Conservation (phyloP, 306 rosid genomes). For the Malus asiatica region DNA sequence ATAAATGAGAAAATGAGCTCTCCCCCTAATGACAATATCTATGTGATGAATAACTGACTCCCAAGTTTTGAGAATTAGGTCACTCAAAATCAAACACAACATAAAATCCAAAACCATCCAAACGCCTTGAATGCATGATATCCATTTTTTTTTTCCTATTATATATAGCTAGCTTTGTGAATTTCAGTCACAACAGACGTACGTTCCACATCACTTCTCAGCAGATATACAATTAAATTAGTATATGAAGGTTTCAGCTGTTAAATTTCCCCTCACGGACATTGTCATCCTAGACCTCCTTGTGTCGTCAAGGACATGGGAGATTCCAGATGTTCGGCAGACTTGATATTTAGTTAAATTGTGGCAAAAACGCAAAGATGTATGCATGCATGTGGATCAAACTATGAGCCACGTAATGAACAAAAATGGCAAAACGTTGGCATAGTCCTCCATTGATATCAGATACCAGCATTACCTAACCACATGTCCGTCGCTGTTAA, state of each 20-base stretch:
- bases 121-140: neutral
- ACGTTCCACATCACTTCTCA: neutral
- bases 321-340: neutral
- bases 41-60: neutral
- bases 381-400: neutral
- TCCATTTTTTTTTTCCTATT: neutral
- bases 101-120: neutral
- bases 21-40: no score
- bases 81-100: neutral
- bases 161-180: neutral
- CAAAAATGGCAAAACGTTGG: slow-evolving; percentile 19
- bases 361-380: neutral
- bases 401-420: neutral
- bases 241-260: neutral
- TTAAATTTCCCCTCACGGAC: neutral
- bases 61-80: neutral
- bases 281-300: neutral
- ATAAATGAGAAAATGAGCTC: no score
- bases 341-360: neutral
- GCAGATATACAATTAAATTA: neutral
- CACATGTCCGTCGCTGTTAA: neutral
- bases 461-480: slow-evolving; percentile 28
- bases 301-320: neutral
- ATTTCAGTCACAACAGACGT: neutral
- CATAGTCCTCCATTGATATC: slow-evolving; percentile 10